Conservation (phyloP, 2,329 filamentous ascomycete genomes). For the Dryadomyces sulphureus region DNA sequence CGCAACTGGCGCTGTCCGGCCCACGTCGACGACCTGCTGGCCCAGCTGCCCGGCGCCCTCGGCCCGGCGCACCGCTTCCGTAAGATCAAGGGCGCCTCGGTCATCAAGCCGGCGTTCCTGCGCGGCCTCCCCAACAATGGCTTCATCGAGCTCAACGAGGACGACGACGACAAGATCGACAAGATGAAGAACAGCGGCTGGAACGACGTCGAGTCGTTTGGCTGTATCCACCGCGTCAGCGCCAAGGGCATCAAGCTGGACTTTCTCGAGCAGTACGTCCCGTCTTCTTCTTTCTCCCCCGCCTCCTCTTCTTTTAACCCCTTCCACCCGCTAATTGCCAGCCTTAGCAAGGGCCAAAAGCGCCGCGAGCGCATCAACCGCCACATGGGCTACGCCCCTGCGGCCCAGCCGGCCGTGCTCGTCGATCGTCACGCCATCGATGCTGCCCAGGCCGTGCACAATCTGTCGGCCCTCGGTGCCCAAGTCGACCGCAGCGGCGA, state of each 20-base stretch:
- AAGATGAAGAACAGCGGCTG: conserved; percentile 28
- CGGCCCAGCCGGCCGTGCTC: neutral
- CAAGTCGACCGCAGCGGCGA: conserved; percentile 21
- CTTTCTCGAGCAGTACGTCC: conserved; percentile 51
- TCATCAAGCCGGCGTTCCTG: conserved; percentile 34
- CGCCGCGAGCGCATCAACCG: conserved; percentile 7
- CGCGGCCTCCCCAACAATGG: conserved; percentile 61
- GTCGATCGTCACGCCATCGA: conserved; percentile 30
- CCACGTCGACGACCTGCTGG: conserved; percentile 65
- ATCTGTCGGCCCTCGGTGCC: conserved; percentile 23
- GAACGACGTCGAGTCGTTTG: conserved; percentile 44
- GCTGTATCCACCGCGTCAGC: conserved; percentile 49
- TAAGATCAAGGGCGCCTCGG: conserved; percentile 38
- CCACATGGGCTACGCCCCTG: neutral
- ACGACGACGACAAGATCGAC: conserved; percentile 31
- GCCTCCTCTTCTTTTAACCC: too few relatives aligned
- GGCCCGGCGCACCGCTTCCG: conserved; percentile 47
- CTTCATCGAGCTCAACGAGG: conserved; percentile 51
- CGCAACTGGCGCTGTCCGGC: conserved; percentile 81
- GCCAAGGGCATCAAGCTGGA: conserved; percentile 53
- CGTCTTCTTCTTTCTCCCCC: too few relatives aligned
- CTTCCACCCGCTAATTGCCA: too few relatives aligned
- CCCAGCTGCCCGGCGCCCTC: conserved; percentile 37
- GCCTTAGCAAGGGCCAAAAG: conserved; percentile 7
- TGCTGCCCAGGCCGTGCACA: conserved; percentile 52